A percentile compares a stretch with the other conserved stretches of the same genome.
Evolutionary conservation across 1,139 yeast species (phyloP).

Genomic region (Yamadazyma dushanensis): DNA sequence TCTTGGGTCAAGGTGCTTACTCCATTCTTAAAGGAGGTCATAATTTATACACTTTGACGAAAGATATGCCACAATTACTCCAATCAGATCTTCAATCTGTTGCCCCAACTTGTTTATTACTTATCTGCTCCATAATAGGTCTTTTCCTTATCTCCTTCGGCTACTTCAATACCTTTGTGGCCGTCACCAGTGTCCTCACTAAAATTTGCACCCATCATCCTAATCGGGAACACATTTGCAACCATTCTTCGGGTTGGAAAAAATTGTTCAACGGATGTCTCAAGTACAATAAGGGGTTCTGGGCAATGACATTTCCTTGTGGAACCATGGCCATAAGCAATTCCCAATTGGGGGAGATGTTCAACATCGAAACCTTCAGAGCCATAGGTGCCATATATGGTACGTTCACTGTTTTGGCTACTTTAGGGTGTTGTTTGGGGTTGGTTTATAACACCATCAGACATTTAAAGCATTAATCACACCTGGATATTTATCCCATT

Average conservation of each 20-base stretch:
- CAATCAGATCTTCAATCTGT: not conserved
- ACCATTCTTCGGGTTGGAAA: conserved; percentile 17
- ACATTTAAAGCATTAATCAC: conserved; percentile 3
- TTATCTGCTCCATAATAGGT: conserved; percentile 32
- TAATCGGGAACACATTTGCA: conserved; percentile 20
- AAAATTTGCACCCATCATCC: conserved; percentile 33
- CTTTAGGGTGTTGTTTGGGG: conserved; percentile 33
- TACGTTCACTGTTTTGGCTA: conserved; percentile 29
- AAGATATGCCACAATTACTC: conserved; percentile 2
- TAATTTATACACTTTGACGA: conserved; percentile 25
- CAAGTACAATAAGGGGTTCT: conserved; percentile 62
- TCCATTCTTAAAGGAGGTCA: conserved; percentile 61
- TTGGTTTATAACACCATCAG: conserved; percentile 18
- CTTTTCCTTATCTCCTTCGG: conserved; percentile 61
- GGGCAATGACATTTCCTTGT: conserved; percentile 89
- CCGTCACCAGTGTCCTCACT: conserved; percentile 45
- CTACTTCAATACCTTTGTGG: conserved; percentile 59
- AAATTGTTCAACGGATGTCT: conserved; percentile 27
- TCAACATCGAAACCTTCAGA: conserved; percentile 50
- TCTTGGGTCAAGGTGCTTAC: conserved; percentile 78
- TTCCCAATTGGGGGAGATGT: conserved; percentile 45
- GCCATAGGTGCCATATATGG: conserved; percentile 66
- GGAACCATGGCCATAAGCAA: conserved; percentile 78
- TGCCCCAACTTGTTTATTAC: conserved; percentile 20
- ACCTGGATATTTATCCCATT: too few relatives aligned